Conservation (phyloP, 2,329 filamentous ascomycete species). For the Neurospora sp. region DNA sequence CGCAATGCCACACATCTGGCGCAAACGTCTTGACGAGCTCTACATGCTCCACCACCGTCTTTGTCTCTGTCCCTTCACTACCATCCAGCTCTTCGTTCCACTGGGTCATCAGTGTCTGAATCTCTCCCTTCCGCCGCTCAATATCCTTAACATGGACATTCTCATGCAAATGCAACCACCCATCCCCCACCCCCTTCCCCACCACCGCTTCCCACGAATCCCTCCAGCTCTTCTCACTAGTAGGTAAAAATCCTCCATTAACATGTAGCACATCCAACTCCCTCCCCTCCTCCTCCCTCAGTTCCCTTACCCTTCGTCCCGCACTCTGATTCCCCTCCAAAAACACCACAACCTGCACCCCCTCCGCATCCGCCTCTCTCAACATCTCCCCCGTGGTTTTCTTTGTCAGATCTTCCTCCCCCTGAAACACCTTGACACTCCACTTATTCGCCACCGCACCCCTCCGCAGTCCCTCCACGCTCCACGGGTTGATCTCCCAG, state of each 20-base stretch:
- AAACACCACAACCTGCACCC: conserved; percentile 55
- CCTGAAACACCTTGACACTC: conserved; percentile 44
- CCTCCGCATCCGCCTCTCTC: conserved; percentile 20
- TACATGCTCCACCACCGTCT: conserved; percentile 38
- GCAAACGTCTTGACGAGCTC: conserved; percentile 62
- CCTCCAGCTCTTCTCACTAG: conserved; percentile 44
- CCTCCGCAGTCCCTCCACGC: conserved; percentile 69
- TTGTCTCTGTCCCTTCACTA: conserved; percentile 1
- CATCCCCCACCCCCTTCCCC: conserved; percentile 19
- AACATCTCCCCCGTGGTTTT: conserved; percentile 28
- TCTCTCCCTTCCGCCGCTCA: conserved; percentile 33
- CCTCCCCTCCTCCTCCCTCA: conserved; percentile 26
- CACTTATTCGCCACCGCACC: conserved; percentile 65
- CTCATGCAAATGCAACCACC: conserved; percentile 58
- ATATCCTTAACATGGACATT: conserved; percentile 51
- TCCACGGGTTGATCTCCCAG: conserved; percentile 89
- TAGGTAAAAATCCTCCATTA: conserved; percentile 55
- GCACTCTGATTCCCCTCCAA: conserved; percentile 57
- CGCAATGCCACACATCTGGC: conserved; percentile 59
- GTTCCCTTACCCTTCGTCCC: conserved; percentile 27
- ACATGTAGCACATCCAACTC: conserved; percentile 42
- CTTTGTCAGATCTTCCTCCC: neutral
- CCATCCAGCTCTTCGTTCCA: conserved; percentile 19
- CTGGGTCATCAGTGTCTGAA: conserved; percentile 36
- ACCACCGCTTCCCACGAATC: conserved; percentile 37